Conservation (phyloP, 176 grass and related monocot genomes). For the Oryza glaberrima region DNA sequence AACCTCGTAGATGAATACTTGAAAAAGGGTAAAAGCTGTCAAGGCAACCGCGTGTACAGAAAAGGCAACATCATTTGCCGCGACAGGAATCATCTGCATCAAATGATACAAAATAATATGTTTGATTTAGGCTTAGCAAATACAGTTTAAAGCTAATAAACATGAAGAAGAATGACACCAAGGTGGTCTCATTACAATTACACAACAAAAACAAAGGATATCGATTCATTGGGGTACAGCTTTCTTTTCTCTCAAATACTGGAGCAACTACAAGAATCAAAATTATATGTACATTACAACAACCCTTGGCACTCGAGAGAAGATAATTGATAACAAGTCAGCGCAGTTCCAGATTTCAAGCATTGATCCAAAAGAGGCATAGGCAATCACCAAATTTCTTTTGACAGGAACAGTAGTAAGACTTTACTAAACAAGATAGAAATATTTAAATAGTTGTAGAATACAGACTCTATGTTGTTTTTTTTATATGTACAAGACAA, state of each 20-base stretch:
- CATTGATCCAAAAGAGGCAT: background rate
- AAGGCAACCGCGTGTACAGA: conserved; percentile 89
- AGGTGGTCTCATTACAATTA: background rate
- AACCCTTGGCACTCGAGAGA: background rate
- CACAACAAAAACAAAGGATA: background rate
- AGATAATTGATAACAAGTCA: background rate
- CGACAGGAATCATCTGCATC: conserved; percentile 90
- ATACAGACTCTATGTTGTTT: no score
- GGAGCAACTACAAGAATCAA: conserved; percentile 2
- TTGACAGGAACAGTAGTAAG: background rate
- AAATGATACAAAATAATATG: conserved; percentile 17
- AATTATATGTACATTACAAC: background rate
- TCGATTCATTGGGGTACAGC: background rate
- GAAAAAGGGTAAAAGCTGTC: conserved; percentile 88
- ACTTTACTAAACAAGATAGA: background rate
- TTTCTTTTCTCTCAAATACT: background rate
- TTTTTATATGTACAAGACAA: no score
- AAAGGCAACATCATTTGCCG: conserved; percentile 96
- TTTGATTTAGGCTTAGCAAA: background rate
- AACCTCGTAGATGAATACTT: conserved; percentile 97
- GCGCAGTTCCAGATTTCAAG: background rate
- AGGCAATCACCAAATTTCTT: background rate
- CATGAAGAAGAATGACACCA: background rate
- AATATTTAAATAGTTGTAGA: background rate
- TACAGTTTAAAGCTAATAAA: background rate